Percentiles rank a stretch among this genome's conserved stretches.
phyloP scores from a whole-genome alignment of 192 early-diverging fungal genomes.

The Backusella australiensis region DNA sequence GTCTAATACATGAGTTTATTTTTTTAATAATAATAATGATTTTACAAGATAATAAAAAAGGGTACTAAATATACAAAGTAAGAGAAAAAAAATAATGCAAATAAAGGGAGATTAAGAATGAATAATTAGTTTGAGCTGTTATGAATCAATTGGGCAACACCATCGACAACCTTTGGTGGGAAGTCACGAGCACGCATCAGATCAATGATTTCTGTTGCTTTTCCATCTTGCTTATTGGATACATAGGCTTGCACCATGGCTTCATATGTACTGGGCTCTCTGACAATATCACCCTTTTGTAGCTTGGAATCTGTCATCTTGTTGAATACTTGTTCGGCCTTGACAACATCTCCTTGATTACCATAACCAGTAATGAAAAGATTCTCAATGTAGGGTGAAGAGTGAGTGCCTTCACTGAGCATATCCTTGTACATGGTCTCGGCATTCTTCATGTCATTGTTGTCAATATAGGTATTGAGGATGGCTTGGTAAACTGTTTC shows the following conservation, averaged over 20 bases:
- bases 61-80: constrained; percentile 1
- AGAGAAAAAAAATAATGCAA: neutral
- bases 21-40: neutral
- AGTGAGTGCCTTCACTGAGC: constrained; percentile 32
- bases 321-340: constrained; percentile 46
- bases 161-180: constrained; percentile 31
- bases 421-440: constrained; percentile 46
- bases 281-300: constrained; percentile 21
- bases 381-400: constrained; percentile 58
- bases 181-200: constrained; percentile 33
- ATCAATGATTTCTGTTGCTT: constrained; percentile 37
- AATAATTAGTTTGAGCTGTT: neutral
- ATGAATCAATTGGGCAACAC: constrained; percentile 14
- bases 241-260: constrained; percentile 53
- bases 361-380: constrained; percentile 56
- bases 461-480: constrained; percentile 49
- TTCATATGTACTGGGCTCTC: constrained; percentile 61
- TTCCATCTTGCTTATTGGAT: constrained; percentile 34
- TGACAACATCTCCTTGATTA: constrained; percentile 28
- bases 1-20: neutral
- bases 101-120: neutral
- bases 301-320: constrained; percentile 41
- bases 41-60: constrained; percentile 5
- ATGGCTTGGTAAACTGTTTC: constrained; percentile 51
- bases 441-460: constrained; percentile 39